These are phyloP conservation scores for Boletellus emodensis DNA, from an alignment of 768 basidiomycete genomes.

Conservation along the genomic window DNA sequence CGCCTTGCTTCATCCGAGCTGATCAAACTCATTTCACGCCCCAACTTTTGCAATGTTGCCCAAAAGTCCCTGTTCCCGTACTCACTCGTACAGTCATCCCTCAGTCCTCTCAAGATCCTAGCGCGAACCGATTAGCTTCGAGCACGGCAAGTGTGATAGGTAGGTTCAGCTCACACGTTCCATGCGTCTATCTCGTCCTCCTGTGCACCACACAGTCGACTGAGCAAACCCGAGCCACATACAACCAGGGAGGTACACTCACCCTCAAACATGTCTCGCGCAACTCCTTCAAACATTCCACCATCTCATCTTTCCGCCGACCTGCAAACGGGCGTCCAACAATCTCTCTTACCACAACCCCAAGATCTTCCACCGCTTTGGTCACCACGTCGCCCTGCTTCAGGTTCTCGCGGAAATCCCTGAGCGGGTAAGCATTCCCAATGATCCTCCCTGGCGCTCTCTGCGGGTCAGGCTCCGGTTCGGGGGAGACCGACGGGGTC, in stretches of 20 bases:
- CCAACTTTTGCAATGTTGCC: constrained; percentile 48
- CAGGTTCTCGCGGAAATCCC: constrained; percentile 72
- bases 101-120: constrained; percentile 63
- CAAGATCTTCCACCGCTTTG: constrained; percentile 82
- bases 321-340: constrained; percentile 66
- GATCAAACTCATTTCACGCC: constrained; percentile 58
- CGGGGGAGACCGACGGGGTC: constrained; percentile 53
- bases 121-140: background rate
- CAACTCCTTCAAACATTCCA: constrained; percentile 68
- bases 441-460: constrained; percentile 71
- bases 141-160: background rate
- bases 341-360: constrained; percentile 65
- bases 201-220: constrained; percentile 30
- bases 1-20: constrained; percentile 55
- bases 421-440: constrained; percentile 66
- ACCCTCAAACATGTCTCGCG: constrained; percentile 66
- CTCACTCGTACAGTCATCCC: constrained; percentile 46
- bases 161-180: constrained; percentile 52
- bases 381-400: constrained; percentile 73
- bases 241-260: constrained; percentile 15
- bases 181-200: constrained; percentile 83
- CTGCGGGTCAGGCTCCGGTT: constrained; percentile 43
- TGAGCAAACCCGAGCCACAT: background rate
- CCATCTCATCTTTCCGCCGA: constrained; percentile 62
- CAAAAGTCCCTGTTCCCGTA: constrained; percentile 70